Base-by-base conservation (phyloP, 2,329 filamentous ascomycete genomes). In the Arachnomyces sp. region DNA sequence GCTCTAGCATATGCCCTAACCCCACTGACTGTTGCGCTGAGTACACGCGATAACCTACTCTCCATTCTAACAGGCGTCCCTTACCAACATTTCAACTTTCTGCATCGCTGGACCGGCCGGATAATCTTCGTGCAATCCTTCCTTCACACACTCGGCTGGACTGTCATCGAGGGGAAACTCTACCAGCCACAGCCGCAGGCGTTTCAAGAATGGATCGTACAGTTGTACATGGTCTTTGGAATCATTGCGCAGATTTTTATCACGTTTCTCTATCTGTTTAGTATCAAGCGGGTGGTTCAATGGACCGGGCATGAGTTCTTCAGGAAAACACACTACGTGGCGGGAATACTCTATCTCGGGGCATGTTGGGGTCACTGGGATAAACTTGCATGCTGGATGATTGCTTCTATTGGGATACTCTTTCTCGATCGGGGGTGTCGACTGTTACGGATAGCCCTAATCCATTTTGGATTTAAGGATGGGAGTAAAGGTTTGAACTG, bases 221-320 rank as follows among this genome's bases (percentile, higher is more conserved):
- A 87, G 56, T 54, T 68, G 3, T 89, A 88, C 59, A 82, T 85
- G 41, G 71, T 86, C 44, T 87, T 82, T 75, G 84, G 84, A 2
- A 61, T 83, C 34, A 75, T 85, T 2, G 84, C 83, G 7, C 77
- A 85, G 65, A 65, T 74, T 4, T 59, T 87, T 4, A 60, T 87
- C 0, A 68, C 76, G 0, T 59, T 84, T 11, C 60, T 87, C 1
- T 74, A 79, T 43, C 53, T 78, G 4, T 66, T 84, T 38, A 80
- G 78, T 44, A 72, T 73, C 0, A 67, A 69, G 9, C 71, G 68
- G 56, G 79, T 71, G 1, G 82, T 87, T 42, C 70, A 73, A 7
- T 60, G 73, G 35, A 86, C 81, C 0, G 84, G 84, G 2, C 86
- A 89, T 58, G 84, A 88, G 52, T 79, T 83, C 61, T 88, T 88